Evolutionary conservation across 805 yeast species (phyloP), one percentile per base, ranked within the genome.

Genomic region (Monosporozyma servazzii): DNA sequence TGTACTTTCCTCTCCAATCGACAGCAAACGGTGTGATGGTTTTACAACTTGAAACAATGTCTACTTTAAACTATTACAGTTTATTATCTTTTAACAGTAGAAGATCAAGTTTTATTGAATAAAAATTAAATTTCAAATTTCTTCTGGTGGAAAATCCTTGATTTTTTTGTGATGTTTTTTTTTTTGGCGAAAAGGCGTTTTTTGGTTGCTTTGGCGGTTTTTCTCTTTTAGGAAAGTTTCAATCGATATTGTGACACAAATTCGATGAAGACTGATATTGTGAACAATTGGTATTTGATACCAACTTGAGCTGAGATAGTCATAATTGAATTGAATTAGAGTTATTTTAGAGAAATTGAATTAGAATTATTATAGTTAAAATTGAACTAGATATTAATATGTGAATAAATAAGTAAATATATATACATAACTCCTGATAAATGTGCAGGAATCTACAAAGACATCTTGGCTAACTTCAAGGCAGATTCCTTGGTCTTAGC

Each of bases 401-500:
- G 11, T 23, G 17, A 41, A 41, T 21, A 41, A 21, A 41, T 45
- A 45, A 27, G 30, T 20, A 15, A 30, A n/a, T 4, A n/a, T 29
- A 45, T 45, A 45, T 25, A 25, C 27, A 25, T 25, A 25, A 25
- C 5, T 25, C 27, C 5, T 25, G 27, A 27, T 25, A 18, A 23
- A 23, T 25, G n/a, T 27, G 15, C 18, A 33, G 37, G 13, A 15
- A 15, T 5, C 50, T 60, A 61, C 48, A 71, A 54, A 46, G 73
- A 69, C 63, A 68, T 60, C 54, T 70, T 71, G 6, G 98, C 97
- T 68, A 93, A 75, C 62, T 79, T 69, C 52, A 88, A 65, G 13
- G 84, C 97, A 31, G 86, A 85, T 49, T 88, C 96, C 56, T 75
- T 72, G 23, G 95, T 77, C 63, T 81, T 75, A 51, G 91, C 88